Evolutionary conservation across 2,329 filamentous ascomycete species (phyloP).

Genomic region (Nemania bipapillata): DNA sequence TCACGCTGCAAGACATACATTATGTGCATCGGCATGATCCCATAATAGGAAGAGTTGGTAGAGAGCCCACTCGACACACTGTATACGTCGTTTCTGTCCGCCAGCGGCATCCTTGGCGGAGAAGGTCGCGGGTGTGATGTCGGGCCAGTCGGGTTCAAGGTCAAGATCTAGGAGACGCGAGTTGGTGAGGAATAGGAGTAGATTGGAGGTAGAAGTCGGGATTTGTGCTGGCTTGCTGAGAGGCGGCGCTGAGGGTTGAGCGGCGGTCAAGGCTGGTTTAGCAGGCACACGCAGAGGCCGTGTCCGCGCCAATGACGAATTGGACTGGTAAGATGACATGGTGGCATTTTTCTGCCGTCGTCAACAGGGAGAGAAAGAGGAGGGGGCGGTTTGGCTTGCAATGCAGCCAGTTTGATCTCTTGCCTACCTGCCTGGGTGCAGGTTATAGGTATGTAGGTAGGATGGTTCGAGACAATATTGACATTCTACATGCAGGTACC

Average conservation of each 20-base stretch:
- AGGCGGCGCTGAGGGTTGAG: constrained; percentile 40
- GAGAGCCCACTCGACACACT: constrained; percentile 88
- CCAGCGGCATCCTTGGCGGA: constrained; percentile 71
- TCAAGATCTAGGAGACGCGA: constrained; percentile 85
- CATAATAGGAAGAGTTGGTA: constrained; percentile 86
- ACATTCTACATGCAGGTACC: constrained; percentile 18
- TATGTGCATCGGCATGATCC: constrained; percentile 79
- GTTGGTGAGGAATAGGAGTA: constrained; percentile 81
- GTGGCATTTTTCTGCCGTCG: constrained; percentile 42
- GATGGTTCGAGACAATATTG: constrained; percentile 23
- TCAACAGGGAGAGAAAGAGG: neutral
- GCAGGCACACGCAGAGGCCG: constrained; percentile 46
- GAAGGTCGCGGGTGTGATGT: constrained; percentile 76
- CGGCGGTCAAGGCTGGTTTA: constrained; percentile 49
- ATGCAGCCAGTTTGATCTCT: neutral
- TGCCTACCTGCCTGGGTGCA: neutral
- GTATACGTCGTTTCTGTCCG: constrained; percentile 83
- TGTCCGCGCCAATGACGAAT: constrained; percentile 49
- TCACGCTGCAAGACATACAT: constrained; percentile 62
- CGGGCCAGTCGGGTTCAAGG: constrained; percentile 79
- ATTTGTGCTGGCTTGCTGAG: constrained; percentile 38
- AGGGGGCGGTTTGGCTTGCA: neutral
- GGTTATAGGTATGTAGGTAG: neutral
- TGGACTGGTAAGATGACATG: constrained; percentile 51
- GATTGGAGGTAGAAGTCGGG: constrained; percentile 60